Conservation (phyloP, 1,284 basidiomycete species). For the Fomitiporia mediterranea region DNA sequence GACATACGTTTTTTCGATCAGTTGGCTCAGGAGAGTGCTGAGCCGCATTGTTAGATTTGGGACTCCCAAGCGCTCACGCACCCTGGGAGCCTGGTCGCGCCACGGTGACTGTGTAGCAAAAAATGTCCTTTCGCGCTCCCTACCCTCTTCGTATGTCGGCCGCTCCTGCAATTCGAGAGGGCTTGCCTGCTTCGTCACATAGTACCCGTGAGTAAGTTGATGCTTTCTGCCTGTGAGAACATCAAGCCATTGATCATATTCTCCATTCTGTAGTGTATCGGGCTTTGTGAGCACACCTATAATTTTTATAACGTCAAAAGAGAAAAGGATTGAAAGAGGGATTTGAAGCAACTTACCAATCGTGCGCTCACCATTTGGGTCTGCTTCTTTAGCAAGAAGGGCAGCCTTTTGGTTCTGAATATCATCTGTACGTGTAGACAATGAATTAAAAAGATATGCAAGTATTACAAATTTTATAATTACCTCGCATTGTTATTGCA, state of each 20-base stretch:
- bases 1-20: slow-evolving; percentile 32
- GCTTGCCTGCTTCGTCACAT: slow-evolving; percentile 34
- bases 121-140: slow-evolving; percentile 29
- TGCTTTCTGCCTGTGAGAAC: slow-evolving; percentile 31
- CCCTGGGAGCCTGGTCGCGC: not conserved
- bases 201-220: slow-evolving; percentile 33
- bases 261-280: slow-evolving; percentile 28
- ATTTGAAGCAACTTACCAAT: slow-evolving; percentile 31
- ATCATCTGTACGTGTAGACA: slow-evolving; percentile 30
- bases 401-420: slow-evolving; percentile 40
- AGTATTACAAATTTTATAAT: slow-evolving; percentile 1
- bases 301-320: not conserved
- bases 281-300: slow-evolving; percentile 39
- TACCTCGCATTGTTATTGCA: slow-evolving; percentile 38
- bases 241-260: slow-evolving; percentile 29
- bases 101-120: slow-evolving; percentile 29
- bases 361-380: slow-evolving; percentile 33
- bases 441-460: not conserved
- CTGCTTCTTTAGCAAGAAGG: slow-evolving; percentile 31
- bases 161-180: slow-evolving; percentile 28
- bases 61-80: slow-evolving; percentile 32
- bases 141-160: slow-evolving; percentile 27
- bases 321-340: not conserved
- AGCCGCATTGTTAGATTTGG: slow-evolving; percentile 30
- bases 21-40: slow-evolving; percentile 30